Evolutionary conservation across 2,329 filamentous ascomycete genomes (phyloP).

Genomic region (Verticillium longisporum): DNA sequence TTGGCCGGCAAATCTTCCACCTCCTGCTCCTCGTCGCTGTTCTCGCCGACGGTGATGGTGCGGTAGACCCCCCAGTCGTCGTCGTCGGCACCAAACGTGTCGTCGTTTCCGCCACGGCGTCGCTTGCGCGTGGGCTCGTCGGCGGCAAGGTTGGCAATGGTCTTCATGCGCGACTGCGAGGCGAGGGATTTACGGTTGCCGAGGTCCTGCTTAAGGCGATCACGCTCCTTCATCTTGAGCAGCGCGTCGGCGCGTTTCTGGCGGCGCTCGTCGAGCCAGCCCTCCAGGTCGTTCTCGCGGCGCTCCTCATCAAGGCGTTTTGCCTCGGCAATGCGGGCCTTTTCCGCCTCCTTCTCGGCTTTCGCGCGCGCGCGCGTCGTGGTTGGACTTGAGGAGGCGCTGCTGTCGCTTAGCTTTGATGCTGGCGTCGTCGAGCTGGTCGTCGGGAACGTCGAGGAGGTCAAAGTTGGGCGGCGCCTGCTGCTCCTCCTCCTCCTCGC

Average conservation of each 20-base stretch:
- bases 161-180: conserved; percentile 97
- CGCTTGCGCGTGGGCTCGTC: conserved; percentile 82
- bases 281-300: conserved; percentile 75
- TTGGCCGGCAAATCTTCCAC: conserved; percentile 75
- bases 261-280: conserved; percentile 79
- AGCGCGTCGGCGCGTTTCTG: conserved; percentile 64
- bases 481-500: conserved; percentile 70
- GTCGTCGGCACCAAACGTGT: conserved; percentile 94
- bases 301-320: conserved; percentile 77
- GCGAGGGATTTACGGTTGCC: conserved; percentile 96
- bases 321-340: conserved; percentile 74
- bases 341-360: conserved; percentile 90
- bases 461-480: conserved; percentile 80
- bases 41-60: conserved; percentile 77
- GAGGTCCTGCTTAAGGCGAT: conserved; percentile 86
- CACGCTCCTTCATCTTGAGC: conserved; percentile 85
- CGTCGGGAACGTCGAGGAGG: conserved; percentile 81
- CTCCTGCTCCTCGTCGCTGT: conserved; percentile 82
- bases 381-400: conserved; percentile 85
- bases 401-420: conserved; percentile 92
- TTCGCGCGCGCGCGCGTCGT: conserved; percentile 91
- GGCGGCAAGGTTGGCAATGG: conserved; percentile 88
- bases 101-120: conserved; percentile 81
- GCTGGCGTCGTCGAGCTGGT: conserved; percentile 84
- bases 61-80: conserved; percentile 98